Evolutionary conservation across 257 asterid genomes (phyloP), one percentile per base, ranked within the genome.

Genomic region (Forsythia suspensa): DNA sequence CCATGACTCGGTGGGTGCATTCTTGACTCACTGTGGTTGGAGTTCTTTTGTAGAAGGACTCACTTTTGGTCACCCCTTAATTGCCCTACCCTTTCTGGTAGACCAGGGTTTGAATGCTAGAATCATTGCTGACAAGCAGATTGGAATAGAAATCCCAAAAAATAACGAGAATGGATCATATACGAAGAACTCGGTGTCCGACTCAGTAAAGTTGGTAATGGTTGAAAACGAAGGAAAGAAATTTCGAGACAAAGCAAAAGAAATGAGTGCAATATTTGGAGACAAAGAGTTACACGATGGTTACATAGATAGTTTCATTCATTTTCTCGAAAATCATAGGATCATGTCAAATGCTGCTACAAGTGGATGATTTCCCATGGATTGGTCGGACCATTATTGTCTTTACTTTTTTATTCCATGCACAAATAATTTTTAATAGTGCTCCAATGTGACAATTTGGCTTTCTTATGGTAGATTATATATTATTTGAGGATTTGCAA

Each of bases 21-120:
- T 82, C 74, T 73, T 85, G 78, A 82, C 84, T 13, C 86, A 85
- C 2, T 79, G 88, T 21, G 91, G 91, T 3, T 87, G 90, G 91
- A 67, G 89, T 57, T 90, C 92, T 0, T 48, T 51, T 1, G 74
- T 87, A 8, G 90, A 89, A 76, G 90, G 90, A 8, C 21, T 82
- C 5, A 78, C 68, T 63, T 59, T 55, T n/a, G 85, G 87, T 46
- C 80, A 51, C 6, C 84, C 89, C 0, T n/a, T 88, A 0, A 78
- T 88, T 16, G 77, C 82, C 68, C 51, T 88, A 7, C 86, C 90
- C 0, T 88, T 88, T 71, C 3, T 84, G 37, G 79, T 78, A 0
- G 85, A 78, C n/a, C 77, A 78, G 51, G 81, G 84, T 24, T 4
- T 77, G 70, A 77, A 69, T 18, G 80, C 75, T 16, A 48, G 76